Conservation (phyloP, 2,329 filamentous ascomycete species). For the Pleoardoris graminearum region DNA sequence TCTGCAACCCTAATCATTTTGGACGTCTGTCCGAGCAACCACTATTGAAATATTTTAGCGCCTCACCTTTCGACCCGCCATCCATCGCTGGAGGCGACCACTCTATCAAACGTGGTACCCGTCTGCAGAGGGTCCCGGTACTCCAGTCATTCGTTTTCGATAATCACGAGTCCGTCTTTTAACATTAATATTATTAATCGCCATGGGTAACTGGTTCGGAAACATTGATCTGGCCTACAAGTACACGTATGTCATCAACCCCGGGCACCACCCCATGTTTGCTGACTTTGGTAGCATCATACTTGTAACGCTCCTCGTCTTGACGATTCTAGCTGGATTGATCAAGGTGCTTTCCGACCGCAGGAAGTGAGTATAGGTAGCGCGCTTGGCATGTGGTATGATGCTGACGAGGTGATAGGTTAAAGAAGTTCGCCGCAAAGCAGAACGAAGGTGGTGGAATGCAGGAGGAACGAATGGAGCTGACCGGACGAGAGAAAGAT, state of each 20-base stretch:
- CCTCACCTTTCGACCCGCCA: background rate
- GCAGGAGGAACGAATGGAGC: slow-evolving; percentile 41
- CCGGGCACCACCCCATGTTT: background rate
- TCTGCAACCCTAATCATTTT: slow-evolving; percentile 6
- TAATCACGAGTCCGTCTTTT: background rate
- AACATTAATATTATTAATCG: slow-evolving; percentile 11
- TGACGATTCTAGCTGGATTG: slow-evolving; percentile 38
- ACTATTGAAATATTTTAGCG: background rate
- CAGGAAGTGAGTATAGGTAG: slow-evolving; percentile 34
- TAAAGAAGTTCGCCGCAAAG: slow-evolving; percentile 35
- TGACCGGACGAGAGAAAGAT: slow-evolving; percentile 43
- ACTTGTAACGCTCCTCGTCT: slow-evolving; percentile 35
- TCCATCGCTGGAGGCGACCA: background rate
- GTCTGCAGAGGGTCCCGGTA: slow-evolving; percentile 10
- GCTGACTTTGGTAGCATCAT: slow-evolving; percentile 34
- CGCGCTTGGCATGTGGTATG: background rate
- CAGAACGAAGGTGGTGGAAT: slow-evolving; percentile 29
- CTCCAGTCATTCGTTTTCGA: slow-evolving; percentile 16
- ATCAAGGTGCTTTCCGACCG: slow-evolving; percentile 42
- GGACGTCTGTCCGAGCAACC: background rate
- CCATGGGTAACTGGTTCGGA: slow-evolving; percentile 41
- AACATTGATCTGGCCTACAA: slow-evolving; percentile 43
- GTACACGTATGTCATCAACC: slow-evolving; percentile 33
- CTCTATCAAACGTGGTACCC: slow-evolving; percentile 9
- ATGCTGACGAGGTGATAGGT: slow-evolving; percentile 25